Base-by-base conservation (phyloP, 495 filamentous ascomycete species). In the Xylaria bambusicola region DNA sequence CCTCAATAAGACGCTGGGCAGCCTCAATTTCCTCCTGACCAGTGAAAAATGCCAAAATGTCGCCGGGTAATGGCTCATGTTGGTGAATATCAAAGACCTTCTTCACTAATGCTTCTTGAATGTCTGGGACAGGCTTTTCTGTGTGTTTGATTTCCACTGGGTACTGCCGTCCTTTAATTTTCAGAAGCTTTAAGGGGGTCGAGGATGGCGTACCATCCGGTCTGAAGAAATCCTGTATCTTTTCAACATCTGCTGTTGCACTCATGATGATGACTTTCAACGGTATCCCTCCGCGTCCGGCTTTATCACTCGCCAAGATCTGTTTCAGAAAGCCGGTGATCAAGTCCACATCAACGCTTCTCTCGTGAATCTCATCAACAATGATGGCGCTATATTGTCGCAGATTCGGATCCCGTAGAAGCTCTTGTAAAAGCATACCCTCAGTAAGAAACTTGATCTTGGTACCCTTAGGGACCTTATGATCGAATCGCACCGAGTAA, bases 351-450 rank as follows among this genome's bases (percentile, higher is more conserved):
- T 97, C 96, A n/a, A 96, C 84, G 55, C 93, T 95, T 55, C 95
- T 82, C 74, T 99, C 95, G 75, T 99, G 95, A 2, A 98, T 92
- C 68, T 99, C 95, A 75, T 99, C 95, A 9, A 99, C 90, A 48
- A 98, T 81, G 2, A 99, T 81, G 1, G 88, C 91, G 61, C 90
- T 93, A 69, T 99, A 99, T 65, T 88, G 84, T 27, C 79, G 83
- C 63, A 99, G 75, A 71, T 84, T 78, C 2, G 93, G 91, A 71
- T 98, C 95, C 53, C 87, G 82, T 42, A 98, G 73, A 77, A 98
- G 87, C 71, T 99, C 95, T 73, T 97, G 93, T 13, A 99, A 78
- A 45, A 99, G 77, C 89, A 96, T 98, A 53, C 95, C 95, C 71
- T 99, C 95, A 0, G 95, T 99, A 62, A 99, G 76, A 66, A 89